These are phyloP conservation scores for Colletotrichum scovillei DNA, from an alignment of 2,329 filamentous ascomycete genomes.

Conservation along the genomic window DNA sequence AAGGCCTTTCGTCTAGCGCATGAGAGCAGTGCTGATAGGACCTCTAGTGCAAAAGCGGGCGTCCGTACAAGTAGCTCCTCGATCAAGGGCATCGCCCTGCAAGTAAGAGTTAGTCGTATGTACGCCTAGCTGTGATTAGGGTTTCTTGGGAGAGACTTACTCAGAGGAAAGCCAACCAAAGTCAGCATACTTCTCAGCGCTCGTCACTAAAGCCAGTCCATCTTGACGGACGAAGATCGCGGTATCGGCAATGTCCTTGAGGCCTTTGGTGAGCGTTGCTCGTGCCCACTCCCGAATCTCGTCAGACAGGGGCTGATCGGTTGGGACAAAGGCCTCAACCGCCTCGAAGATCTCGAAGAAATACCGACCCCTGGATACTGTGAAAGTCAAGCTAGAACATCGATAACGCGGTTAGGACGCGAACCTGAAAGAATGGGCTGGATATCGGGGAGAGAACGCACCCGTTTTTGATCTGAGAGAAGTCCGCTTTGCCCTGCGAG, in stretches of 20 bases:
- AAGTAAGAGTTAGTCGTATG: background rate
- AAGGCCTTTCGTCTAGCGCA: background rate
- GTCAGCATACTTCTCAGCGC: background rate
- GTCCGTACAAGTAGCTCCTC: background rate
- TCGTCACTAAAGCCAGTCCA: background rate
- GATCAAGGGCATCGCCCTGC: conserved; percentile 2
- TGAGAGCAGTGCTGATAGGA: background rate
- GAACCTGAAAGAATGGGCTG: no score
- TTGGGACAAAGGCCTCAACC: background rate
- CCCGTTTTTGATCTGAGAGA: conserved; percentile 10
- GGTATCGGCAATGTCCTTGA: background rate
- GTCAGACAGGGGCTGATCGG: background rate
- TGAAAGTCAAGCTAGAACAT: background rate
- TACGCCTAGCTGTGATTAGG: no score
- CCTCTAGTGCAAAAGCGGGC: background rate
- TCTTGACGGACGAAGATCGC: background rate
- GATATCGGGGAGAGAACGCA: background rate
- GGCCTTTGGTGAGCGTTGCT: background rate
- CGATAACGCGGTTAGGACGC: background rate
- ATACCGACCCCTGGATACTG: background rate
- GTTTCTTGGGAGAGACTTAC: background rate
- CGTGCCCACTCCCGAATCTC: background rate
- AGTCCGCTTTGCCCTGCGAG: background rate
- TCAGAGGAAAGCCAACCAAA: conserved; percentile 16
- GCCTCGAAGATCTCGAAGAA: background rate